Percentiles rank a stretch among this genome's conserved stretches.
These are phyloP conservation scores for Pythium sp. DNA, from an alignment of 352 stramenopile genomes.

Conservation along the genomic window DNA sequence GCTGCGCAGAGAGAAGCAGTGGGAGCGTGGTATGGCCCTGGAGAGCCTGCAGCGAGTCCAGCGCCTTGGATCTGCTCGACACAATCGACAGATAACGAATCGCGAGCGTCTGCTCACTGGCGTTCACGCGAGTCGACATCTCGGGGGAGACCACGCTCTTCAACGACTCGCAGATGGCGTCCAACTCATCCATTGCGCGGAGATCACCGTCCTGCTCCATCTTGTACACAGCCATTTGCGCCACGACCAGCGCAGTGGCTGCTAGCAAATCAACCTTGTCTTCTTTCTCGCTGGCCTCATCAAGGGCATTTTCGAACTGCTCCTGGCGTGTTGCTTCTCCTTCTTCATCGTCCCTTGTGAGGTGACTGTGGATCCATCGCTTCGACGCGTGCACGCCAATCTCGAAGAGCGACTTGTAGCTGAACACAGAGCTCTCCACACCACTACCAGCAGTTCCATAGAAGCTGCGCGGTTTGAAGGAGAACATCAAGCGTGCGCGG, in stretches of 20 bases:
- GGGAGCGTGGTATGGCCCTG: conserved; percentile 32
- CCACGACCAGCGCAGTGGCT: conserved; percentile 31
- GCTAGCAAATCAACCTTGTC: conserved; percentile 26
- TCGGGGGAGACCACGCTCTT: conserved; percentile 20
- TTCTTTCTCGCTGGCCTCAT: conserved; percentile 13
- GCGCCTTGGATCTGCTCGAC: conserved; percentile 19
- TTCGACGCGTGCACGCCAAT: neutral
- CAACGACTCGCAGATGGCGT: conserved; percentile 33
- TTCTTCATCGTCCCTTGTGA: neutral
- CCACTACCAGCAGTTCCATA: conserved; percentile 1
- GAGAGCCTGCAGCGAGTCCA: conserved; percentile 39
- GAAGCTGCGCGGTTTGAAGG: conserved; percentile 8
- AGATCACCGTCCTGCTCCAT: conserved; percentile 36
- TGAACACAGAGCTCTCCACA: conserved; percentile 14
- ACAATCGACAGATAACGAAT: conserved; percentile 36
- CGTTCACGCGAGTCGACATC: neutral
- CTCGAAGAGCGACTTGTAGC: conserved; percentile 25
- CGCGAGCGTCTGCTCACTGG: conserved; percentile 38
- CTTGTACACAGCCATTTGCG: conserved; percentile 37
- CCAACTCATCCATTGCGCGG: conserved; percentile 23
- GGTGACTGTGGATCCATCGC: conserved; percentile 12
- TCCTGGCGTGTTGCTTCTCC: neutral
- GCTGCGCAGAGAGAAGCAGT: conserved; percentile 29
- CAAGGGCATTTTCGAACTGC: conserved; percentile 5
- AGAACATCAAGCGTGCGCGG: conserved; percentile 5